Conservation (phyloP, 2,329 filamentous ascomycete genomes). For the Pseudocercospora fuligena region DNA sequence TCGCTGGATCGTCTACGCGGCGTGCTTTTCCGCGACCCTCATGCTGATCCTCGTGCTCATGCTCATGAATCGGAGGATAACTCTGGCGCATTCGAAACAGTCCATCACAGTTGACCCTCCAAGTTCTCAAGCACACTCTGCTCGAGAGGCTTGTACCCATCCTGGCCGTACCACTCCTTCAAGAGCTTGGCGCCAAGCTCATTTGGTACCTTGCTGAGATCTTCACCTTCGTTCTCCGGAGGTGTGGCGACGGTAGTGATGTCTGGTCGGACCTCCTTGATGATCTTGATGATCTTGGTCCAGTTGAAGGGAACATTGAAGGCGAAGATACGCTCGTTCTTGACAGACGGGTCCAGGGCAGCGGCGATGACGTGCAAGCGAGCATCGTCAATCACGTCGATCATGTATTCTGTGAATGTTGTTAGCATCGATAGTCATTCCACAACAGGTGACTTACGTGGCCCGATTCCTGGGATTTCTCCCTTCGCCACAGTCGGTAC, state of each 20-base stretch:
- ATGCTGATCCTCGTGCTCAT: background rate
- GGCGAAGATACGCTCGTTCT: slow-evolving; percentile 59
- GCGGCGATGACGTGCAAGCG: slow-evolving; percentile 59
- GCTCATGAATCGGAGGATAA: background rate
- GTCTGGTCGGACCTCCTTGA: slow-evolving; percentile 48
- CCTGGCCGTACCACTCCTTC: slow-evolving; percentile 39
- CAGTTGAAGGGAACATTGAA: slow-evolving; percentile 56
- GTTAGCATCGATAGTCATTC: slow-evolving; percentile 21
- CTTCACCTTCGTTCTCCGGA: slow-evolving; percentile 27
- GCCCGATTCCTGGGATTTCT: slow-evolving; percentile 13
- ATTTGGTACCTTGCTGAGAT: slow-evolving; percentile 37
- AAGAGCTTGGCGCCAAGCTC: slow-evolving; percentile 35
- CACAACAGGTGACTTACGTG: slow-evolving; percentile 24
- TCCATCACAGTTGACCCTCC: slow-evolving; percentile 20
- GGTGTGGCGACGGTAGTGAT: slow-evolving; percentile 32
- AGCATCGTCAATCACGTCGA: slow-evolving; percentile 57
- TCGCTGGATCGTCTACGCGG: background rate
- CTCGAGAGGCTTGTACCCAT: slow-evolving; percentile 33
- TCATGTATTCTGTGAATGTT: slow-evolving; percentile 38
- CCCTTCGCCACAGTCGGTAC: slow-evolving; percentile 30
- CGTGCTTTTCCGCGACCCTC: background rate
- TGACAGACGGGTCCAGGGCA: slow-evolving; percentile 49
- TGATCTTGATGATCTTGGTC: slow-evolving; percentile 49
- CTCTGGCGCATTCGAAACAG: background rate
- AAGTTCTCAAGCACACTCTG: slow-evolving; percentile 35